These are phyloP conservation scores for Pezicula neosporulosa DNA, from an alignment of 2,329 filamentous ascomycete genomes.

Conservation along the genomic window DNA sequence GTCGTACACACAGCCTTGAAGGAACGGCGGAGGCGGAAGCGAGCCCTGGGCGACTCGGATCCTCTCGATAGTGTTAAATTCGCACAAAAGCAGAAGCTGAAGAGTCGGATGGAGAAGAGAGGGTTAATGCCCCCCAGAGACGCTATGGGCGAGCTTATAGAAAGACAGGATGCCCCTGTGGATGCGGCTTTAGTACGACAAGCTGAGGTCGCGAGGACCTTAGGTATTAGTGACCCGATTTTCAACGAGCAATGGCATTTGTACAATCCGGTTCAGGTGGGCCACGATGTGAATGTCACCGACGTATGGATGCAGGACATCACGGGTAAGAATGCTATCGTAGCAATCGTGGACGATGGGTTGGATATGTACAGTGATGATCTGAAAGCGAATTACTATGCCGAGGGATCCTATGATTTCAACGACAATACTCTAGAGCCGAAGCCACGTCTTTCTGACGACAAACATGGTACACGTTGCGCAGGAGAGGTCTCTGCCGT, in stretches of 20 bases:
- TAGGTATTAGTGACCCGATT: constrained; percentile 85
- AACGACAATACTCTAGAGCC: constrained; percentile 82
- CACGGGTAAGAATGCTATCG: constrained; percentile 83
- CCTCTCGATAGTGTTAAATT: constrained; percentile 72
- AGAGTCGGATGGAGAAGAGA: constrained; percentile 57
- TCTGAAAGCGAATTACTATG: constrained; percentile 89
- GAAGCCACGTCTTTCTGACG: constrained; percentile 76
- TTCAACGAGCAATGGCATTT: constrained; percentile 96
- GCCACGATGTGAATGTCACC: constrained; percentile 96
- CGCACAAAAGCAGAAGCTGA: constrained; percentile 72
- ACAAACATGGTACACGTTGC: constrained; percentile 89
- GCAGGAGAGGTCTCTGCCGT: constrained; percentile 91
- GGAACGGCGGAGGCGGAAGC: constrained; percentile 55
- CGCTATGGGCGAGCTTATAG: constrained; percentile 11
- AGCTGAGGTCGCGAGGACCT: constrained; percentile 54
- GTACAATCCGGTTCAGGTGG: constrained; percentile 74
- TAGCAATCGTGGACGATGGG: constrained; percentile 94
- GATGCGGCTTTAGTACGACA: constrained; percentile 51
- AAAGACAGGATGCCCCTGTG: constrained; percentile 16
- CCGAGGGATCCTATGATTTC: constrained; percentile 90
- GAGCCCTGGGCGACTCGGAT: constrained; percentile 48
- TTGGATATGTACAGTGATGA: constrained; percentile 95
- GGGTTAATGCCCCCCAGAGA: constrained; percentile 22
- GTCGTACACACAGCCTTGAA: constrained; percentile 52
- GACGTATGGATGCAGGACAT: constrained; percentile 88